These are phyloP conservation scores for Solanum hybrid DNA, from an alignment of 305 asterid species.

Conservation along the genomic window DNA sequence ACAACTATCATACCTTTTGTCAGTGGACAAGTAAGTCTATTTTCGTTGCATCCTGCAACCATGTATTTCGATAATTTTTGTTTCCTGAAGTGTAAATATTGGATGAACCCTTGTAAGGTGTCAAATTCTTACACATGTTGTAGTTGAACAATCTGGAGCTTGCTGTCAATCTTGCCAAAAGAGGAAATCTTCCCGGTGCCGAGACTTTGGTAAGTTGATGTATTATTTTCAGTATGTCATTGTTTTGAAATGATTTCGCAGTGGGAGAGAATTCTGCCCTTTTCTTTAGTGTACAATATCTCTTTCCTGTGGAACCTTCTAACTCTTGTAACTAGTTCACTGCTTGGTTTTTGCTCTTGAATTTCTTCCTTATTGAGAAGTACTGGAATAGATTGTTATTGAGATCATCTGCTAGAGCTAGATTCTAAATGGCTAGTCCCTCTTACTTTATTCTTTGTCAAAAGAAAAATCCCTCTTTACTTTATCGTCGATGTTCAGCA, in stretches of 20 bases:
- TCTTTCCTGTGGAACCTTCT: not conserved
- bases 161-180: conserved; percentile 96
- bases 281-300: not conserved
- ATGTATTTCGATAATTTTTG: not conserved
- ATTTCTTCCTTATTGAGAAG: not conserved
- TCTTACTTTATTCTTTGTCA: not conserved
- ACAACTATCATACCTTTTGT: conserved; percentile 84
- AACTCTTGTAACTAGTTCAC: not conserved
- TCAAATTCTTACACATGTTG: not conserved
- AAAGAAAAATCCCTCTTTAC: not conserved
- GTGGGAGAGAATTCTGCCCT: not conserved
- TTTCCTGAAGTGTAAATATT: not conserved
- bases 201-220: conserved; percentile 73
- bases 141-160: conserved; percentile 99
- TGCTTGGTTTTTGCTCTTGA: not conserved
- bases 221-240: not conserved
- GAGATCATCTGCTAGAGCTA: not conserved
- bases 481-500: not conserved
- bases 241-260: not conserved
- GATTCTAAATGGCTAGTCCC: not conserved
- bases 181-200: conserved; percentile 99
- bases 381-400: not conserved
- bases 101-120: not conserved
- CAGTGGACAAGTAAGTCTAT: conserved; percentile 76
- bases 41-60: not conserved